A percentile compares a stretch with the other conserved stretches of the same genome.
Evolutionary conservation across 768 basidiomycete genomes (phyloP).

Genomic region (Hygrophorus russula): DNA sequence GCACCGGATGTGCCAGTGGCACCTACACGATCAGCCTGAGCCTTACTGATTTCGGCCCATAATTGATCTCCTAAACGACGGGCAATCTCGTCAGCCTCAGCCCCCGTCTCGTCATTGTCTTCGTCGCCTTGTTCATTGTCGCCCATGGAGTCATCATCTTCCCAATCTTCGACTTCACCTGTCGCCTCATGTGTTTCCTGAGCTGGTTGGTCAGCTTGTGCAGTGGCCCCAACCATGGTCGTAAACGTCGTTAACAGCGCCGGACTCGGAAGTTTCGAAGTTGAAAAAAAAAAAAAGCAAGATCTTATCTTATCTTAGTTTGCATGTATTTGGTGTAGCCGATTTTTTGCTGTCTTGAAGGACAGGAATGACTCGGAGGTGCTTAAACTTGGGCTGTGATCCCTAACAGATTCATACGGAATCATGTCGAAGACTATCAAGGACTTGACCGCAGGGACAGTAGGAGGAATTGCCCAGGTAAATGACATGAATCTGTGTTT

Average conservation of each 20-base stretch:
- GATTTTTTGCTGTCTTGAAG: background rate
- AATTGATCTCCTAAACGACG: slow-evolving; percentile 65
- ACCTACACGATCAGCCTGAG: slow-evolving; percentile 30
- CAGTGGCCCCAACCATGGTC: background rate
- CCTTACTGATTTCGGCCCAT: slow-evolving; percentile 66
- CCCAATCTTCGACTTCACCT: slow-evolving; percentile 20
- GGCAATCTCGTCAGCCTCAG: slow-evolving; percentile 67
- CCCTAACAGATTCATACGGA: background rate
- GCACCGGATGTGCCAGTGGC: slow-evolving; percentile 7
- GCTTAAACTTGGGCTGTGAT: too few species aligned
- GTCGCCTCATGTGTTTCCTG: slow-evolving; percentile 1
- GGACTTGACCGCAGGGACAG: slow-evolving; percentile 83
- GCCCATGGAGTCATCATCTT: slow-evolving; percentile 14
- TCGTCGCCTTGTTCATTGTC: slow-evolving; percentile 39
- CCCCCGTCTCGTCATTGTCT: slow-evolving; percentile 51
- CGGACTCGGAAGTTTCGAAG: too few species aligned
- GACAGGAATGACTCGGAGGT: too few species aligned
- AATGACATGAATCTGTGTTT: background rate
- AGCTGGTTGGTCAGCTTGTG: background rate
- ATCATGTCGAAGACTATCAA: slow-evolving; percentile 50
- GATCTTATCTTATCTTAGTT: slow-evolving; percentile 3
- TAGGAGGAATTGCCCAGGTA: slow-evolving; percentile 86
- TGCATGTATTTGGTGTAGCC: background rate
- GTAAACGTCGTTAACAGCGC: background rate
- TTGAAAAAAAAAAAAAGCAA: background rate